These are phyloP conservation scores for Melaleuca quinquenervia DNA, from an alignment of 345 rosid genomes.

Conservation along the genomic window DNA sequence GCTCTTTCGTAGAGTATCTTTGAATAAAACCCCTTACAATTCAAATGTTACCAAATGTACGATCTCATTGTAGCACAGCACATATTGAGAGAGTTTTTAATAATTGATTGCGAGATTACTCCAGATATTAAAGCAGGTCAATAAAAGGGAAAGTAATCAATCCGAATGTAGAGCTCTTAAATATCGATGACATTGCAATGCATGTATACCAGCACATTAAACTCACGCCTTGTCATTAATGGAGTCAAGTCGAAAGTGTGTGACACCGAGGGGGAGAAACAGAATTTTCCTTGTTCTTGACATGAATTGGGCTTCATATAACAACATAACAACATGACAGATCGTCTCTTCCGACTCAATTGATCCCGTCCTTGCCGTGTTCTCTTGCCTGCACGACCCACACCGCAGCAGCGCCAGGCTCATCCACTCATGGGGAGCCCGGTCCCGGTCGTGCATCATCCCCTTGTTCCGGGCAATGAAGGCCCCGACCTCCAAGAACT, in stretches of 20 bases:
- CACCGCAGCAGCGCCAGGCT: constrained; percentile 36
- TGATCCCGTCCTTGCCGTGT: constrained; percentile 42
- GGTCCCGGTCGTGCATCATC: constrained; percentile 58
- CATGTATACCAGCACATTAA: constrained; percentile 17
- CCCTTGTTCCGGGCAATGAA: constrained; percentile 14
- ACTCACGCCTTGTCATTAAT: not conserved
- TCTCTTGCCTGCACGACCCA: constrained; percentile 35
- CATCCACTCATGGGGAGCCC: constrained; percentile 50
- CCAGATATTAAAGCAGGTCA: too few relatives aligned
- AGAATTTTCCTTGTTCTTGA: not conserved
- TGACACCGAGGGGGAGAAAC: not conserved
- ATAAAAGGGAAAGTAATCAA: not conserved
- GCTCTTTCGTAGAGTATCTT: not conserved
- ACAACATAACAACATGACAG: constrained; percentile 15
- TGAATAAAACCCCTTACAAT: too few relatives aligned
- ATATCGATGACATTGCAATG: too few relatives aligned
- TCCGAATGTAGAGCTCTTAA: not conserved
- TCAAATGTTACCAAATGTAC: too few relatives aligned
- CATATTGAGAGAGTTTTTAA: too few relatives aligned
- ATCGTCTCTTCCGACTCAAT: constrained; percentile 17
- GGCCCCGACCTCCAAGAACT: constrained; percentile 28
- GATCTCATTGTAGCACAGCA: too few relatives aligned
- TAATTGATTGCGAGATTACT: too few relatives aligned
- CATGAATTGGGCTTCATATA: not conserved
- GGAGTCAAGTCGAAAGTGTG: not conserved